Evolutionary conservation across 2,329 filamentous ascomycete species (phyloP).

Genomic region (Graphilbum ipis-grandicollis): DNA sequence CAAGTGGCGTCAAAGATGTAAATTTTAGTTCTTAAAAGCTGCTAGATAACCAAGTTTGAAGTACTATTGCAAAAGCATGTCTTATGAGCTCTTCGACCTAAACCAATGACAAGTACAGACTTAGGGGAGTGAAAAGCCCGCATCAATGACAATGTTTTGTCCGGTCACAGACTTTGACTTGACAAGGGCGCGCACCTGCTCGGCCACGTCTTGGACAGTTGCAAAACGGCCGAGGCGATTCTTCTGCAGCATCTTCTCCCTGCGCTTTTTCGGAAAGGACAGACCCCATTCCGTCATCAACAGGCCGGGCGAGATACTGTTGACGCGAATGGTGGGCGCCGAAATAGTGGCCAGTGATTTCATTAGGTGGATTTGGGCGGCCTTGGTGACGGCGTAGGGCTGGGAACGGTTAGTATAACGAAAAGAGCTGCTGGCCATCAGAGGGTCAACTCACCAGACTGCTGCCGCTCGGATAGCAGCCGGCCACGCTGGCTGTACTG

Average conservation of each 20-base stretch:
- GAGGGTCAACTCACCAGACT: no score
- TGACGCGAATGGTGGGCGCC: conserved; percentile 39
- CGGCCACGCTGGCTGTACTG: conserved; percentile 46
- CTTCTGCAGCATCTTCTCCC: conserved; percentile 32
- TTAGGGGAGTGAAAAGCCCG: no score
- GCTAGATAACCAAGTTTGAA: no score
- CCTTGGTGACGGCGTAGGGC: conserved; percentile 65
- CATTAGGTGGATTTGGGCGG: conserved; percentile 46
- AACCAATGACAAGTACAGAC: no score
- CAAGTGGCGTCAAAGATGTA: no score
- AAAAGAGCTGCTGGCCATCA: no score
- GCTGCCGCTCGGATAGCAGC: conserved; percentile 45
- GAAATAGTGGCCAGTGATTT: conserved; percentile 35
- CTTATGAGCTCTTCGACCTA: no score
- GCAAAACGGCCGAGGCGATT: conserved; percentile 42
- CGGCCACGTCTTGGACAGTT: conserved; percentile 24
- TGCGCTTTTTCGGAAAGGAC: conserved; percentile 36
- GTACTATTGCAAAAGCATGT: no score
- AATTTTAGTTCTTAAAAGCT: no score
- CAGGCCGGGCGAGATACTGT: conserved; percentile 37
- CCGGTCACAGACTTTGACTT: conserved; percentile 7
- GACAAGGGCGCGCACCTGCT: conserved; percentile 7
- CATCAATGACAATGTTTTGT: conserved; percentile 8
- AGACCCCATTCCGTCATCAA: conserved; percentile 46
- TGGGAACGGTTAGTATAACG: no score